Conservation (phyloP, 805 yeast genomes). For the Metschnikowia similis region DNA sequence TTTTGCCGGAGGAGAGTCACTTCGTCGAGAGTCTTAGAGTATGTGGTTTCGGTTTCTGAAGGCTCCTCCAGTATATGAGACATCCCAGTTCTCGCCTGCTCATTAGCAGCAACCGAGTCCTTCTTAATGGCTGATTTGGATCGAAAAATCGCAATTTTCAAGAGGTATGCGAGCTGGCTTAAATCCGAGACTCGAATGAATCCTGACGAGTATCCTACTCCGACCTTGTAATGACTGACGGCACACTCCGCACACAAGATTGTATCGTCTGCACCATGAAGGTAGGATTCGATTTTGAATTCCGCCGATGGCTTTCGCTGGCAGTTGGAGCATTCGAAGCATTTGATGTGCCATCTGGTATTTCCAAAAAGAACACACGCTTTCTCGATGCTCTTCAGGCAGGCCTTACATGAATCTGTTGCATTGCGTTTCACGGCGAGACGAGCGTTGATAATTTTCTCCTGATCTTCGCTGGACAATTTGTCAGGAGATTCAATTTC, state of each 20-base stretch:
- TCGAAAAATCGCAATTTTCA: conserved; percentile 80
- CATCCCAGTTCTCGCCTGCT: conserved; percentile 11
- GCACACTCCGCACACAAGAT: conserved; percentile 66
- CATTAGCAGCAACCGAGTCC: conserved; percentile 5
- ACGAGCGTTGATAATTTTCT: conserved; percentile 9
- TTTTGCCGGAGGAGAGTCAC: conserved; percentile 71
- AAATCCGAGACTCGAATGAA: conserved; percentile 64
- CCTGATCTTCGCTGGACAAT: conserved; percentile 7
- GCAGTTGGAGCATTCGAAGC: conserved; percentile 68
- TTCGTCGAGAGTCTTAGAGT: conserved; percentile 67
- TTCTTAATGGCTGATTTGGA: conserved; percentile 56
- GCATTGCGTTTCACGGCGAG: conserved; percentile 53
- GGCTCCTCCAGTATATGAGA: conserved; percentile 16
- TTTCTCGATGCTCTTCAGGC: conserved; percentile 78
- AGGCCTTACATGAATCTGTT: conserved; percentile 70
- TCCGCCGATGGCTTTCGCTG: conserved; percentile 22
- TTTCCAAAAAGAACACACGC: conserved; percentile 62
- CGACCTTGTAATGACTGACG: conserved; percentile 31
- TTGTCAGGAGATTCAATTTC: conserved; percentile 14
- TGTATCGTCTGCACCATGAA: conserved; percentile 15
- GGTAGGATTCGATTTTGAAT: conserved; percentile 11
- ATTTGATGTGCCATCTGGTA: conserved; percentile 76
- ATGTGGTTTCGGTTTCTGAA: conserved; percentile 41
- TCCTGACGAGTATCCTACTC: conserved; percentile 33
- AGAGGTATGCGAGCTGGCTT: conserved; percentile 67